These are phyloP conservation scores for Pichia sp. DNA, from an alignment of 1,139 yeast species.

Conservation along the genomic window DNA sequence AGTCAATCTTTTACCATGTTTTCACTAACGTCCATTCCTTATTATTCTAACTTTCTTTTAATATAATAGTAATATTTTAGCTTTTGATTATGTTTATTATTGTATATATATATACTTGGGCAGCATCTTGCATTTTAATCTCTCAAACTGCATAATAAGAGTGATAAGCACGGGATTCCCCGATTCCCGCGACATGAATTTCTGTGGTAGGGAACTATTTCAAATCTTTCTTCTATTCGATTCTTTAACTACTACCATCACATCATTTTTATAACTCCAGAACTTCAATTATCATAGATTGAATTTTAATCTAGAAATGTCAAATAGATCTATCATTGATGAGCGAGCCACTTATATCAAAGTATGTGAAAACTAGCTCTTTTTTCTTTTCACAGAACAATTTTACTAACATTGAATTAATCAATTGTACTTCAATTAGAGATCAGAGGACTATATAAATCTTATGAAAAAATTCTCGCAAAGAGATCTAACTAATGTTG, in stretches of 20 bases:
- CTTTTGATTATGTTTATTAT: neutral
- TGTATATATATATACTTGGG: neutral
- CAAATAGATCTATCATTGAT: slow-evolving; percentile 20
- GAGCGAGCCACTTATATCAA: slow-evolving; percentile 27
- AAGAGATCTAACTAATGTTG: slow-evolving; percentile 51
- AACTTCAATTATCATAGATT: too few relatives aligned
- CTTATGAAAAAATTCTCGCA: slow-evolving; percentile 25
- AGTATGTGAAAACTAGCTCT: slow-evolving; percentile 10
- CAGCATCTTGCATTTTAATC: too few relatives aligned
- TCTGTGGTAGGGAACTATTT: too few relatives aligned
- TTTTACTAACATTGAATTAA: slow-evolving; percentile 7
- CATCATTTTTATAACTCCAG: too few relatives aligned
- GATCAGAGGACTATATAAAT: slow-evolving; percentile 27
- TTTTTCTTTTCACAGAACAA: neutral
- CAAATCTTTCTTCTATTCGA: too few relatives aligned
- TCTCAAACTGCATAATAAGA: too few relatives aligned
- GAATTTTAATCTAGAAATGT: too few relatives aligned
- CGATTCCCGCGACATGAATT: too few relatives aligned
- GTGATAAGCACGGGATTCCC: too few relatives aligned
- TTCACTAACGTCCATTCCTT: neutral
- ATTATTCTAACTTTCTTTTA: neutral
- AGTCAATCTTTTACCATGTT: neutral
- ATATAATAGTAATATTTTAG: neutral
- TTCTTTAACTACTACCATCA: too few relatives aligned
- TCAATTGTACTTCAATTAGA: too few relatives aligned